Conservation (phyloP, 768 basidiomycete genomes). For the Hypsizygus marmoreus region DNA sequence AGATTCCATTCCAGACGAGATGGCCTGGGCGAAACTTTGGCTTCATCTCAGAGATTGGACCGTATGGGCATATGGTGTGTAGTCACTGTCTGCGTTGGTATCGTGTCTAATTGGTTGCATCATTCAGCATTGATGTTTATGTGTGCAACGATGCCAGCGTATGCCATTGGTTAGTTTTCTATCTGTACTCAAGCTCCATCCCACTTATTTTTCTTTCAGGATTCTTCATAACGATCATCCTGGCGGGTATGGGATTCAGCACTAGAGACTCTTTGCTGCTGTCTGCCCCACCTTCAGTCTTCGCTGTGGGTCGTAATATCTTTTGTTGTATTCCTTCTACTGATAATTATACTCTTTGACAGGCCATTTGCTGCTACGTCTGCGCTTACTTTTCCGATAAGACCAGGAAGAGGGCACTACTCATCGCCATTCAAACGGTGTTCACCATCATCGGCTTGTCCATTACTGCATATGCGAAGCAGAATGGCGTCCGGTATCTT, state of each 20-base stretch:
- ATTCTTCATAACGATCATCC: constrained; percentile 37
- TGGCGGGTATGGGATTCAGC: constrained; percentile 36
- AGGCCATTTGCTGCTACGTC: constrained; percentile 36
- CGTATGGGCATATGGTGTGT: constrained; percentile 37
- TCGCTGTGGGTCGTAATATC: constrained; percentile 26
- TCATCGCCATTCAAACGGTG: constrained; percentile 33
- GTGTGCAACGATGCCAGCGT: constrained; percentile 37
- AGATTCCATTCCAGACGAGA: constrained; percentile 36
- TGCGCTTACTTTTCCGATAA: constrained; percentile 41
- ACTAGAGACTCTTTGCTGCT: constrained; percentile 30
- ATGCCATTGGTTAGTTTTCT: constrained; percentile 28
- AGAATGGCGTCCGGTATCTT: constrained; percentile 33
- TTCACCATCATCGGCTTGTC: constrained; percentile 34
- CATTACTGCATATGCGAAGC: constrained; percentile 30
- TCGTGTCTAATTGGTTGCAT: neutral
- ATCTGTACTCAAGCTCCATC: neutral
- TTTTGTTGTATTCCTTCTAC: neutral
- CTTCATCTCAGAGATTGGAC: constrained; percentile 38
- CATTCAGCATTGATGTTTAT: constrained; percentile 37
- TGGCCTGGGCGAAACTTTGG: constrained; percentile 31
- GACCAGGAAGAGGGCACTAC: constrained; percentile 33
- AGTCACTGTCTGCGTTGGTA: neutral
- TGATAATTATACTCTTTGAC: neutral
- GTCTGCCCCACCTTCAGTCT: constrained; percentile 35
- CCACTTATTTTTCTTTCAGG: constrained; percentile 1